Percentiles rank a stretch among this genome's conserved stretches.
Conservation (phyloP, 2,329 filamentous ascomycete species). For the Amesomyces nigricolor region DNA sequence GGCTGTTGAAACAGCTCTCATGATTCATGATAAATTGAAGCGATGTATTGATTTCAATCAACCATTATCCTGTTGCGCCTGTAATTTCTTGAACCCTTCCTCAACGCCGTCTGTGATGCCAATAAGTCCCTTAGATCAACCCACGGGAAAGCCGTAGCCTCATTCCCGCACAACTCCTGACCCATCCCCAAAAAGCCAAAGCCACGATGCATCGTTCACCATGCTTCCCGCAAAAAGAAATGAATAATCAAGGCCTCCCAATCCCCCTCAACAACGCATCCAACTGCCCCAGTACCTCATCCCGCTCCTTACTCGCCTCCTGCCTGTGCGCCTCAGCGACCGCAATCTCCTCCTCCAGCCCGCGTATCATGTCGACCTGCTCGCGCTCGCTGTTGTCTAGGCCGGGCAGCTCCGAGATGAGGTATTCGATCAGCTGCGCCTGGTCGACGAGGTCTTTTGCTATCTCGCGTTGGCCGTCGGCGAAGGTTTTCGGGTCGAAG, state of each 20-base stretch:
- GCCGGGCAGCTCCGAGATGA: constrained; percentile 70
- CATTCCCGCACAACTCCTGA: not conserved
- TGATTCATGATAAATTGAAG: not conserved
- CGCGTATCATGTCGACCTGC: constrained; percentile 62
- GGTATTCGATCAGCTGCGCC: constrained; percentile 74
- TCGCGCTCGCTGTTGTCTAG: constrained; percentile 72
- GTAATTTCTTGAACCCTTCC: not conserved
- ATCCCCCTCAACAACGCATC: constrained; percentile 53
- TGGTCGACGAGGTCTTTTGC: constrained; percentile 72
- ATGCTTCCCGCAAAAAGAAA: not conserved
- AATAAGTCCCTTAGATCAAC: no score
- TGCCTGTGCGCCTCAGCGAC: constrained; percentile 57
- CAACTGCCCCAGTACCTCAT: constrained; percentile 54
- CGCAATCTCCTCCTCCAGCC: constrained; percentile 60
- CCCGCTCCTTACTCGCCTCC: constrained; percentile 58
- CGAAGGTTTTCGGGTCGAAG: constrained; percentile 58
- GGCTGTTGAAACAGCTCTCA: not conserved
- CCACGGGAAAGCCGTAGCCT: not conserved
- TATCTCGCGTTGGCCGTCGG: constrained; percentile 63
- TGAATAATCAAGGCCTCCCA: not conserved
- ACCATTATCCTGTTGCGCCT: not conserved
- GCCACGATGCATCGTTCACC: not conserved
- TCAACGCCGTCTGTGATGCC: not conserved
- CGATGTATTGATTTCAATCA: not conserved
- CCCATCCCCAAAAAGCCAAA: not conserved